Evolutionary conservation across 306 rosid genomes (phyloP).

Genomic region (Dryas alaskensis): DNA sequence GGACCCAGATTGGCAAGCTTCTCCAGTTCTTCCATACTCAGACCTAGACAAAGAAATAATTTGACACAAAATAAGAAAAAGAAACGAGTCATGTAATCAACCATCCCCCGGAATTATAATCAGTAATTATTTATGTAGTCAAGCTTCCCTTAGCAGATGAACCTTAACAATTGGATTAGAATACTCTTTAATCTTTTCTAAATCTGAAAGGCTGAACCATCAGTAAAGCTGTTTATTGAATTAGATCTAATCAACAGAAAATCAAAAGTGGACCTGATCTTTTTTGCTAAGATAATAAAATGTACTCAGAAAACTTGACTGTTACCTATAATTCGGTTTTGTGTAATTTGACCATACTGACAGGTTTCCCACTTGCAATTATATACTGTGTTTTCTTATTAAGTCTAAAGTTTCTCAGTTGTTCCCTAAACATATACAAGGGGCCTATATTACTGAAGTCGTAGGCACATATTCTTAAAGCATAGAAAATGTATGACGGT

Average conservation of each 20-base stretch:
- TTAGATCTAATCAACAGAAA: background rate
- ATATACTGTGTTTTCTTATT: too few species aligned
- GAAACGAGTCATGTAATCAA: background rate
- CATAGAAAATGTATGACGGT: too few species aligned
- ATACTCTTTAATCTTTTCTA: background rate
- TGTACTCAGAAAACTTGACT: background rate
- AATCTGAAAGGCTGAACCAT: background rate
- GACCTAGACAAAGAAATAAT: conserved; percentile 44
- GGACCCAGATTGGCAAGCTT: conserved; percentile 72
- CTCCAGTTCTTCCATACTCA: conserved; percentile 66
- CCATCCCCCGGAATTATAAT: background rate
- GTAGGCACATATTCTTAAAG: too few species aligned
- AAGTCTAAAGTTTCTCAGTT: too few species aligned
- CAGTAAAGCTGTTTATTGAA: background rate
- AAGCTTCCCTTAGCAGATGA: background rate
- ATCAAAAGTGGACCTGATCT: background rate
- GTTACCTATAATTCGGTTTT: background rate
- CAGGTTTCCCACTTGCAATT: background rate
- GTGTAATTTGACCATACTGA: background rate
- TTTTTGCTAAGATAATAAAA: background rate
- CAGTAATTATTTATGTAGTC: background rate
- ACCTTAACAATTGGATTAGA: background rate
- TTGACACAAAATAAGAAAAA: background rate
- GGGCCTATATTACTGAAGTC: too few species aligned
- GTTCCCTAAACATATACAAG: too few species aligned